Evolutionary conservation across 83 land plant species (phyloP).

Genomic region (Thuja plicata): DNA sequence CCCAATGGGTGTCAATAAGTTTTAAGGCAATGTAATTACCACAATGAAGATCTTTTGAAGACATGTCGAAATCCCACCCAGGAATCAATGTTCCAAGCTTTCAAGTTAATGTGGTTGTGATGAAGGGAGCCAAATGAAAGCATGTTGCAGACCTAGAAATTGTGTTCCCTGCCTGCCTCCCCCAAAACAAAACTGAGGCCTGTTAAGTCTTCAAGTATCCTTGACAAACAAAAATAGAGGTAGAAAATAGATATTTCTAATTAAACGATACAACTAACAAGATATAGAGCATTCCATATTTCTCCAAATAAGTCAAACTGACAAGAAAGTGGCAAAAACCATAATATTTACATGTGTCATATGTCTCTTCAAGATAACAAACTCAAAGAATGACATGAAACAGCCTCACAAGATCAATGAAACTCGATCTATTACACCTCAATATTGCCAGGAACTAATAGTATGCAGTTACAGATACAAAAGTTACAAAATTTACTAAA

Average conservation of each 20-base stretch:
- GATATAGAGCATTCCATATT: not conserved
- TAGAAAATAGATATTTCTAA: not conserved
- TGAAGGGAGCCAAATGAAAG: not conserved
- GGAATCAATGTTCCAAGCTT: not conserved
- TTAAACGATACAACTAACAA: not conserved
- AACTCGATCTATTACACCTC: not conserved
- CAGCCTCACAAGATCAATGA: not conserved
- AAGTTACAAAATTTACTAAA: not conserved
- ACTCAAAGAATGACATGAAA: conserved; percentile 4
- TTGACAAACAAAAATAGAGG: not conserved
- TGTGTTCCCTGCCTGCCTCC: not conserved
- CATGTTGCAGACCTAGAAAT: not conserved
- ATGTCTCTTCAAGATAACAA: not conserved
- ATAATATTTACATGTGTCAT: not conserved
- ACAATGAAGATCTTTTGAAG: not conserved
- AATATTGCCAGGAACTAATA: not conserved
- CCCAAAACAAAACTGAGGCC: not conserved
- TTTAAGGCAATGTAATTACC: not conserved
- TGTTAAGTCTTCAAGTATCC: not conserved
- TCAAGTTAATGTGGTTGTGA: not conserved
- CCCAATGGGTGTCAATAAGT: not conserved
- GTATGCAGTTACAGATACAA: not conserved
- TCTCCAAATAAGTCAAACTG: not conserved
- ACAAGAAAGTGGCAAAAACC: not conserved
- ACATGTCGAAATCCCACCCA: not conserved